A percentile compares a stretch with the other conserved stretches of the same genome.
phyloP scores from a whole-genome alignment of 805 yeast species.

The Pachysolen tannophilus region DNA sequence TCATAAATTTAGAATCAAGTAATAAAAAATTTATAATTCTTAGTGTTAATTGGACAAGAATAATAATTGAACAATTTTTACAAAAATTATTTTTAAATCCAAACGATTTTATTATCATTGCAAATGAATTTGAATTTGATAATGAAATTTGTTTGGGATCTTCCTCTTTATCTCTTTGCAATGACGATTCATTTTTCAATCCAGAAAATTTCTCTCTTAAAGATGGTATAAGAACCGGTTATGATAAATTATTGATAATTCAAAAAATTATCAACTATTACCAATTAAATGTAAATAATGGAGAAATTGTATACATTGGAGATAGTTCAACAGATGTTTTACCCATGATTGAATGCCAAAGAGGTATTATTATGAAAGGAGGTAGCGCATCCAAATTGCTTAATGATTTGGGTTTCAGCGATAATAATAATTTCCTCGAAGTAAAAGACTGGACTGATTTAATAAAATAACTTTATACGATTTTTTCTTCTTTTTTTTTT shows the following conservation, averaged over 20 bases:
- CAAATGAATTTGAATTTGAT: constrained; percentile 44
- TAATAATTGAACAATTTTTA: constrained; percentile 31
- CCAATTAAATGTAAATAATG: constrained; percentile 10
- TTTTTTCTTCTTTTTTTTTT: no score
- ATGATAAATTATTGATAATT: constrained; percentile 34
- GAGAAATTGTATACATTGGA: constrained; percentile 40
- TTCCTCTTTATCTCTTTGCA: constrained; percentile 2
- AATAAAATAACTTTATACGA: no score
- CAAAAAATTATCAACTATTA: constrained; percentile 13
- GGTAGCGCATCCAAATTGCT: no score
- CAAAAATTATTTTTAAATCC: no score
- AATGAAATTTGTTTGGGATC: constrained; percentile 18
- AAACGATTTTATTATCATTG: constrained; percentile 25
- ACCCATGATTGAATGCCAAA: constrained; percentile 36
- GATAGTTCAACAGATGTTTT: constrained; percentile 56
- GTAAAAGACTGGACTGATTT: no score
- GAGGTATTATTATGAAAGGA: constrained; percentile 37
- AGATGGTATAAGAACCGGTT: constrained; percentile 38
- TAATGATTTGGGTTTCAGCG: no score
- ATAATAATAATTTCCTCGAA: no score
- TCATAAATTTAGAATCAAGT: constrained; percentile 12
- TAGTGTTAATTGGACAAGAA: constrained; percentile 57
- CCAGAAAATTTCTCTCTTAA: no score
- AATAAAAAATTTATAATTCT: constrained; percentile 24
- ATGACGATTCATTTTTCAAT: no score